Evolutionary conservation across 2,329 filamentous ascomycete species (phyloP), one percentile per base, ranked within the genome.

Genomic region (Colletotrichum agaves): DNA sequence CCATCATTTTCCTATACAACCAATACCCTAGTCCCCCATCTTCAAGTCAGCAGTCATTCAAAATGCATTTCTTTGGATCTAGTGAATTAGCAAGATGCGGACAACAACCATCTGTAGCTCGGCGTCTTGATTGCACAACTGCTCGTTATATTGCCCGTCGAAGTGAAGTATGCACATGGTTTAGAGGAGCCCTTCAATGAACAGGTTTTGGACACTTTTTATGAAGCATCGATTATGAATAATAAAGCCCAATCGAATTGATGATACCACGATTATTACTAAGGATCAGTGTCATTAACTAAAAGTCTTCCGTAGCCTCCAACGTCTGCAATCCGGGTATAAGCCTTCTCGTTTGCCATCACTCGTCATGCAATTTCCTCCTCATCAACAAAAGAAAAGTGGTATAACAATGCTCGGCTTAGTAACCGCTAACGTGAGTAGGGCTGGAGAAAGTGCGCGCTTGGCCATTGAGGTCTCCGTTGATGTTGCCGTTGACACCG

Each of bases 291-390:
- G 47, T 67, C 37, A 59, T 67, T 59, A 53, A 47, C 5, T 46
- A 19, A 17, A 61, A 23, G 15, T 39, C 46, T 15, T 43, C 57
- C 31, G 17, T 49, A 21, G 11, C 31, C 41, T 27, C 57, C 63
- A 55, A 35, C 7, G 39, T 61, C 57, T 41, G 35, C 49, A 33
- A 27, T 52, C 33, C 53, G 64, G 64, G 64, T 67, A 64, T 67
- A 64, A 67, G n/a, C 61, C 39, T 67, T 67, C 59, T 67, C 64
- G 60, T 64, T 31, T 59, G 64, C 64, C 60, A 17, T 59, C 8
- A 47, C 60, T 58, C 64, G 7, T 67, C 37, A 53, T 53, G 3
- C 39, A 33, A 49, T 59, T 23, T 63, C 19, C 47, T 47, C 39
- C 56, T 37, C 50, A 2, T 3, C 7, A 11, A 67, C 64, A 67